A percentile compares a stretch with the other conserved stretches of the same genome.
These are phyloP conservation scores for Aureobasidium subglaciale DNA, from an alignment of 2,329 filamentous ascomycete species.

Conservation along the genomic window DNA sequence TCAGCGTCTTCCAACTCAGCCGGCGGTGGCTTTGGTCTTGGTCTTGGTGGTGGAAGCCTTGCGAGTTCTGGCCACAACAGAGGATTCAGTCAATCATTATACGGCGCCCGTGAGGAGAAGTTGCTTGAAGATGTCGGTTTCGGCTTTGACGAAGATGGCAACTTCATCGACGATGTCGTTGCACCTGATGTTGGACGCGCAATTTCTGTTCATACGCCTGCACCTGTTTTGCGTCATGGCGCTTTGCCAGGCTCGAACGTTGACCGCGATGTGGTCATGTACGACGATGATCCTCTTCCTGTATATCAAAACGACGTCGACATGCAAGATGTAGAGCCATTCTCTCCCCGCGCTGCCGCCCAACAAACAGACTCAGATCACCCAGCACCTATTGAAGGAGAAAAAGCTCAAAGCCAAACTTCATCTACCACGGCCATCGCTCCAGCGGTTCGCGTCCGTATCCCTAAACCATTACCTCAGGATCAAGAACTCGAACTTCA, in stretches of 20 bases:
- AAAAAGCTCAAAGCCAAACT: constrained; percentile 23
- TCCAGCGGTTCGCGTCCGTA: constrained; percentile 33
- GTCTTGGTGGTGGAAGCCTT: background rate
- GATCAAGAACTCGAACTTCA: constrained; percentile 47
- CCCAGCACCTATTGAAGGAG: constrained; percentile 15
- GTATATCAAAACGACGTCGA: background rate
- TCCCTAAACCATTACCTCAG: constrained; percentile 35
- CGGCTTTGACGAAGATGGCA: constrained; percentile 55
- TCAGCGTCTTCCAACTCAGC: constrained; percentile 22
- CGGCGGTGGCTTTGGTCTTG: constrained; percentile 3
- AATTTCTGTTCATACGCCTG: background rate
- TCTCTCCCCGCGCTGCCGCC: background rate
- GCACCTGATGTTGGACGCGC: background rate
- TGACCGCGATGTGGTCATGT: constrained; percentile 13
- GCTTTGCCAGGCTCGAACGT: background rate
- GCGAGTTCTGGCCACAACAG: background rate
- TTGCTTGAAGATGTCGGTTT: constrained; percentile 40
- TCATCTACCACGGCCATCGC: constrained; percentile 34
- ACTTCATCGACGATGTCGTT: constrained; percentile 40
- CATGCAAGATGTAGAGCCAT: constrained; percentile 1
- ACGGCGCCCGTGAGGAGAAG: constrained; percentile 17
- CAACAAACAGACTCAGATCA: background rate
- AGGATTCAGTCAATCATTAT: background rate
- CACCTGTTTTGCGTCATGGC: background rate
- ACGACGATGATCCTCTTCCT: background rate